These are phyloP conservation scores for Fusarium dimerum DNA, from an alignment of 2,329 filamentous ascomycete genomes.

Conservation along the genomic window DNA sequence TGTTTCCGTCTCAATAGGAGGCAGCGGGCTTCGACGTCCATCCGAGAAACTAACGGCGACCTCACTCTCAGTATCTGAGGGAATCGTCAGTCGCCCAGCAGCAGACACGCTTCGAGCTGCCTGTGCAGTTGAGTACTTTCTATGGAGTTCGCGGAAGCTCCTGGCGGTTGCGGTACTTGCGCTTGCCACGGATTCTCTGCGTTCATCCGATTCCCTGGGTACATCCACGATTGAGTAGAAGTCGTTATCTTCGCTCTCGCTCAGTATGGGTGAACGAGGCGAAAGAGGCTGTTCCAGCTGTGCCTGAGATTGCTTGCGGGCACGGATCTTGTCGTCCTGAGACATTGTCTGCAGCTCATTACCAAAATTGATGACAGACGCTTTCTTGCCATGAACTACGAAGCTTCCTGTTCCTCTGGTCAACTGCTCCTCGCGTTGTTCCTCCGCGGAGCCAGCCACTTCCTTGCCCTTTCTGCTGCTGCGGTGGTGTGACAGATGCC, in stretches of 20 bases:
- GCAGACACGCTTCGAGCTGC: slow-evolving; percentile 43
- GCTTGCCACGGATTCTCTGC: slow-evolving; percentile 64
- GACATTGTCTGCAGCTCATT: slow-evolving; percentile 82
- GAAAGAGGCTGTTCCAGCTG: slow-evolving; percentile 40
- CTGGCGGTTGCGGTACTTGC: slow-evolving; percentile 66
- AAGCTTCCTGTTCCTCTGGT: slow-evolving; percentile 84
- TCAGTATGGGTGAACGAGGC: slow-evolving; percentile 37
- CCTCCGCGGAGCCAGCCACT: slow-evolving; percentile 33
- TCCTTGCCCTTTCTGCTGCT: slow-evolving; percentile 79
- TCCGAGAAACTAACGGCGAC: slow-evolving; percentile 62
- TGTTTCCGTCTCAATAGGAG: slow-evolving; percentile 48
- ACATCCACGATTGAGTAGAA: slow-evolving; percentile 53
- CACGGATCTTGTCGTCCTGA: slow-evolving; percentile 69
- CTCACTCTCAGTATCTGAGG: slow-evolving; percentile 62
- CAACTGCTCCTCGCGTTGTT: slow-evolving; percentile 65
- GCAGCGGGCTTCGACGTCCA: slow-evolving; percentile 56
- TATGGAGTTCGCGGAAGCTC: slow-evolving; percentile 64
- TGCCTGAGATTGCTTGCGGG: slow-evolving; percentile 54
- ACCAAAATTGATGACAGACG: slow-evolving; percentile 94
- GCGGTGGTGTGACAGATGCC: slow-evolving; percentile 65
- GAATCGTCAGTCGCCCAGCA: slow-evolving; percentile 46
- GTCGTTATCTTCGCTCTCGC: slow-evolving; percentile 46
- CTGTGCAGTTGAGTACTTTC: slow-evolving; percentile 58
- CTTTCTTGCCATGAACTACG: slow-evolving; percentile 96
- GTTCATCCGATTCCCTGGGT: slow-evolving; percentile 45